Evolutionary conservation across 179 eudicot genomes (phyloP).

Genomic region (Spergularia azorica): DNA sequence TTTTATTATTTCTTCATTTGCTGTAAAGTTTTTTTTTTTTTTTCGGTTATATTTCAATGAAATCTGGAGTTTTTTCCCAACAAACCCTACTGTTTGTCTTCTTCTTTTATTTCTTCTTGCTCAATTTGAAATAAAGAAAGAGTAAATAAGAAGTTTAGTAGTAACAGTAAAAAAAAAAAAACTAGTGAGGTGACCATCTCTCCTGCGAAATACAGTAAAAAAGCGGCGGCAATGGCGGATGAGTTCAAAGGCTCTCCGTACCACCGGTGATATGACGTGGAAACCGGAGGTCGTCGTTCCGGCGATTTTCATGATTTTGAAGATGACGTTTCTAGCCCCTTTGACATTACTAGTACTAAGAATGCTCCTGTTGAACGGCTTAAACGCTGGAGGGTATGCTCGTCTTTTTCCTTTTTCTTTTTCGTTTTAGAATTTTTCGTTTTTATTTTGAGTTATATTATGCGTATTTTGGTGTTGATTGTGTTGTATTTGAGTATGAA

Average conservation of each 20-base stretch:
- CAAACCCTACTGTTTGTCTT: no score
- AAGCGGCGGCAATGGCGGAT: constrained; percentile 17
- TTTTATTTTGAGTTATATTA: not conserved
- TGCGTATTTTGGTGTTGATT: not conserved
- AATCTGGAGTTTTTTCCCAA: no score
- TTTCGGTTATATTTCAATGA: no score
- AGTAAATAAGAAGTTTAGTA: not conserved
- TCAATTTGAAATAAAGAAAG: no score
- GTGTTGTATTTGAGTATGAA: not conserved
- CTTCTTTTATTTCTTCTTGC: no score
- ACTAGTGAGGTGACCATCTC: constrained; percentile 28
- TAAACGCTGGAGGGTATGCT: constrained; percentile 63
- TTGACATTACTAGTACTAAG: constrained; percentile 53
- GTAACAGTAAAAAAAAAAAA: not conserved
- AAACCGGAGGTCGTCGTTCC: constrained; percentile 22
- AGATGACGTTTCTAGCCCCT: constrained; percentile 30
- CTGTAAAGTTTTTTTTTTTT: no score
- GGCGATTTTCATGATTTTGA: constrained; percentile 15
- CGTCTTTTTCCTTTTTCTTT: not conserved
- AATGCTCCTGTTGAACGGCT: constrained; percentile 59
- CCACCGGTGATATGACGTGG: constrained; percentile 28
- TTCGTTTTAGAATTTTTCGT: not conserved
- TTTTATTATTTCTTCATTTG: no score
- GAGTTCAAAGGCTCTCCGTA: constrained; percentile 40
- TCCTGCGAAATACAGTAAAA: constrained; percentile 27